Conservation (phyloP, 2,329 filamentous ascomycete genomes). For the Parastagonospora nodorum region DNA sequence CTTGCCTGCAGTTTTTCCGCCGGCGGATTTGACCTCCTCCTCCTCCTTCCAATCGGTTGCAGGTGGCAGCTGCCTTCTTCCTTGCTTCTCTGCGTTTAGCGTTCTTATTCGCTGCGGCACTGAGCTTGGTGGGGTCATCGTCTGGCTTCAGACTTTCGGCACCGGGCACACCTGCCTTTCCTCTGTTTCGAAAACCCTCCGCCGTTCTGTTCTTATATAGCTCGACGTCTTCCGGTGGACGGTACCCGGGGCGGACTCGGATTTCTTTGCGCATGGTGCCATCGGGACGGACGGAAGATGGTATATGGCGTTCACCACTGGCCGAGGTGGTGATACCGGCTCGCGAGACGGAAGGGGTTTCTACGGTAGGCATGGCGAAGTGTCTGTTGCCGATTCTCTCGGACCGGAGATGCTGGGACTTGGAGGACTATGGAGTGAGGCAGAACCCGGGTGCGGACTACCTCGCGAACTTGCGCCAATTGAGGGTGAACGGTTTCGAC, state of each 20-base stretch:
- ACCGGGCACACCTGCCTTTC: slow-evolving; percentile 73
- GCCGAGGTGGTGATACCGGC: slow-evolving; percentile 69
- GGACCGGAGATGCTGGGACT: not conserved
- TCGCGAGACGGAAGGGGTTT: slow-evolving; percentile 42
- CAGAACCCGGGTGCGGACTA: not conserved
- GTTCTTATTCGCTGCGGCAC: slow-evolving; percentile 74
- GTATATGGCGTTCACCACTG: slow-evolving; percentile 86
- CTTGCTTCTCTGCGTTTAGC: slow-evolving; percentile 75
- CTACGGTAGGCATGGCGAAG: slow-evolving; percentile 36
- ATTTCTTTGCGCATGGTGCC: slow-evolving; percentile 94
- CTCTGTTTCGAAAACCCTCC: slow-evolving; percentile 79
- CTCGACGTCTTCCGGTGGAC: slow-evolving; percentile 92
- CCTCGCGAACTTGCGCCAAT: too few relatives aligned
- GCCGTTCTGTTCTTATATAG: slow-evolving; percentile 93
- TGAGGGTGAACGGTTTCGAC: too few relatives aligned
- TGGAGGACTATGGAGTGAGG: not conserved
- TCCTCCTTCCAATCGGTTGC: slow-evolving; percentile 57
- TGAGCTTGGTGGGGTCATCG: slow-evolving; percentile 55
- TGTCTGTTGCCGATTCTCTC: not conserved
- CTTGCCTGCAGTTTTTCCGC: slow-evolving; percentile 13
- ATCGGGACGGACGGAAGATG: slow-evolving; percentile 82
- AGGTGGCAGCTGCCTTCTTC: slow-evolving; percentile 57
- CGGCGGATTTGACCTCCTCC: slow-evolving; percentile 53
- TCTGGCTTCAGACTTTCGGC: slow-evolving; percentile 60
- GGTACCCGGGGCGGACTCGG: slow-evolving; percentile 89